Conservation (phyloP, 495 filamentous ascomycete species). For the Trichocladium antarcticum region DNA sequence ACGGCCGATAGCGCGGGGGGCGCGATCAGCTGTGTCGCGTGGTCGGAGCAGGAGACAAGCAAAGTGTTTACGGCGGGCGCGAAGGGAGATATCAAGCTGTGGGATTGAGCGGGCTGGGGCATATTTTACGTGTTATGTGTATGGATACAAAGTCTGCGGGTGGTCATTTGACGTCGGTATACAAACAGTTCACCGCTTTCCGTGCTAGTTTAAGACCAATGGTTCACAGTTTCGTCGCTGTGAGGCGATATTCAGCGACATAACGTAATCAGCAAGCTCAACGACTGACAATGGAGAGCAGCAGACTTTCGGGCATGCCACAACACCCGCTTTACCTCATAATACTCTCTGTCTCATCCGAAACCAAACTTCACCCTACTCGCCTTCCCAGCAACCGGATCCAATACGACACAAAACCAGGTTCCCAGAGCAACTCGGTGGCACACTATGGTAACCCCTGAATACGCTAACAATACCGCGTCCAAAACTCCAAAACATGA, state of each 20-base stretch:
- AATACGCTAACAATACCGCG: no score
- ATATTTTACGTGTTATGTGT: conserved; percentile 6
- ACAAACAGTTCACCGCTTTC: no score
- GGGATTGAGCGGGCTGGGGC: conserved; percentile 54
- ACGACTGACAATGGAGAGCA: no score
- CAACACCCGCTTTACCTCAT: background rate
- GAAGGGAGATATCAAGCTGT: conserved; percentile 83
- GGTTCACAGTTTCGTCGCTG: no score
- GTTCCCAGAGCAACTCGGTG: no score
- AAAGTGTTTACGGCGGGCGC: conserved; percentile 86
- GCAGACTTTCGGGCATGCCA: no score
- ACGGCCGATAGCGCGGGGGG: conserved; percentile 55
- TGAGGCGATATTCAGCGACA: background rate
- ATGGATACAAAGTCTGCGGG: background rate
- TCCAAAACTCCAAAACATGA: background rate
- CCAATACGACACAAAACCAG: no score
- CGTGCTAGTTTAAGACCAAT: no score
- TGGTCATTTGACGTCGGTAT: no score
- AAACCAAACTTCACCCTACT: conserved; percentile 61
- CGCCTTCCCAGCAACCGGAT: conserved; percentile 39
- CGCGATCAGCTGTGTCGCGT: conserved; percentile 70
- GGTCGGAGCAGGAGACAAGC: conserved; percentile 91
- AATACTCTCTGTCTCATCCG: conserved; percentile 45
- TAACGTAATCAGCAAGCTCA: background rate
- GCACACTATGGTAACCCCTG: no score